phyloP scores from a whole-genome alignment of 768 basidiomycete species.

The Tulasnella sp. region DNA sequence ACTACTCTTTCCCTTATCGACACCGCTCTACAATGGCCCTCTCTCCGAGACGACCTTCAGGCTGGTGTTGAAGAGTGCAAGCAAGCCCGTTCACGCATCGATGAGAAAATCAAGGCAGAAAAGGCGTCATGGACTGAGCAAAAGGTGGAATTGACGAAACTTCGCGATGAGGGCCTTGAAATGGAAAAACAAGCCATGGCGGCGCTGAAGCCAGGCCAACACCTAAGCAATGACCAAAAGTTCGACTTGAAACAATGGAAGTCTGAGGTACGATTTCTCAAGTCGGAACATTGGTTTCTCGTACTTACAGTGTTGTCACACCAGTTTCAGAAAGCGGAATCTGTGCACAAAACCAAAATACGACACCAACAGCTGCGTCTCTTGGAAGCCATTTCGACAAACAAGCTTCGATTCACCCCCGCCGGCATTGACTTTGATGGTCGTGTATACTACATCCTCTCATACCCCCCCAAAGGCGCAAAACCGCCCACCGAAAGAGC shows the following conservation, averaged over 20 bases:
- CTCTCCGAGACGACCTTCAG: conserved; percentile 50
- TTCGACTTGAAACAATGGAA: conserved; percentile 17
- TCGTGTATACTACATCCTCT: conserved; percentile 53
- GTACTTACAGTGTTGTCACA: neutral
- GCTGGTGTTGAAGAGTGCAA: conserved; percentile 42
- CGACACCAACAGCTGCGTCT: conserved; percentile 36
- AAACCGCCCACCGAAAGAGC: conserved; percentile 43
- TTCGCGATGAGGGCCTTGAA: conserved; percentile 26
- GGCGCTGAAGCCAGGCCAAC: neutral
- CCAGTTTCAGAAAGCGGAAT: conserved; percentile 20
- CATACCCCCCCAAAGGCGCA: conserved; percentile 39
- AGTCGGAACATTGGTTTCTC: neutral
- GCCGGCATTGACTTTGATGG: conserved; percentile 62
- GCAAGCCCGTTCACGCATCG: conserved; percentile 38
- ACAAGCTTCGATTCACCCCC: conserved; percentile 41
- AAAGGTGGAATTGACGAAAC: conserved; percentile 25
- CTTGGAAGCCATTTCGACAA: conserved; percentile 36
- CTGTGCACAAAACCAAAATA: conserved; percentile 39
- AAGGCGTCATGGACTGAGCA: conserved; percentile 42
- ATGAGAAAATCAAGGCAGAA: conserved; percentile 43
- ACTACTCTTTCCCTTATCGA: conserved; percentile 50
- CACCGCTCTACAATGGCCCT: conserved; percentile 33
- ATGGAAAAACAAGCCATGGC: conserved; percentile 15
- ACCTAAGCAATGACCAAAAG: neutral
- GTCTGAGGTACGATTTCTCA: conserved; percentile 14